A percentile compares a stretch with the other conserved stretches of the same genome.
Evolutionary conservation across 257 asterid genomes (phyloP).

Genomic region (Prunella vulgaris): DNA sequence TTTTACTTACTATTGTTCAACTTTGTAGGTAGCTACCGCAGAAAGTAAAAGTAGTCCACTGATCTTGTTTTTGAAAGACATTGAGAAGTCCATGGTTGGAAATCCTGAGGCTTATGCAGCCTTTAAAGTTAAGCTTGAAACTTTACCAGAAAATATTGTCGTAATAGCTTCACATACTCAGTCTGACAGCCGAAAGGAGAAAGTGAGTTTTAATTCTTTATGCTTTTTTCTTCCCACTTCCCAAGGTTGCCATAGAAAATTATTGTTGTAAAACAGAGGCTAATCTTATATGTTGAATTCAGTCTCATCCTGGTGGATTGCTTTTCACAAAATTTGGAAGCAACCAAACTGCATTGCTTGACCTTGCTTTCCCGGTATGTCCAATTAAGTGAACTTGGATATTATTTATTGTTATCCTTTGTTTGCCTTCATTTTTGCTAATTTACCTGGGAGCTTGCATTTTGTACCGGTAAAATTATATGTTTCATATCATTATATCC

Average conservation of each 20-base stretch:
- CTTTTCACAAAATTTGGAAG: constrained; percentile 82
- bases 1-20: background rate
- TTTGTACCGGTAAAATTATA: background rate
- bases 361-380: constrained; percentile 88
- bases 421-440: background rate
- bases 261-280: background rate
- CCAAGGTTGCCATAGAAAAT: background rate
- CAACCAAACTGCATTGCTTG: constrained; percentile 90
- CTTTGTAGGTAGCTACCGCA: constrained; percentile 56
- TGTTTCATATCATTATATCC: background rate
- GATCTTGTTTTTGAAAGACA: constrained; percentile 73
- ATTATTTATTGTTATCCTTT: background rate
- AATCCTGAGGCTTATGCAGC: constrained; percentile 63
- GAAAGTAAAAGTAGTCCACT: constrained; percentile 65
- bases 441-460: background rate
- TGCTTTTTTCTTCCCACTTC: background rate
- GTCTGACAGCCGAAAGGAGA: constrained; percentile 81
- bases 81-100: constrained; percentile 75
- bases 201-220: constrained; percentile 46
- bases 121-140: constrained; percentile 70
- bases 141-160: constrained; percentile 65
- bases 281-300: constrained; percentile 20
- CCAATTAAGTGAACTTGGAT: background rate
- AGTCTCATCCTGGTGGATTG: constrained; percentile 85
- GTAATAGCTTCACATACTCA: constrained; percentile 83